Evolutionary conservation across 2,329 filamentous ascomycete genomes (phyloP).

Genomic region (Ophiostoma tasmaniense): DNA sequence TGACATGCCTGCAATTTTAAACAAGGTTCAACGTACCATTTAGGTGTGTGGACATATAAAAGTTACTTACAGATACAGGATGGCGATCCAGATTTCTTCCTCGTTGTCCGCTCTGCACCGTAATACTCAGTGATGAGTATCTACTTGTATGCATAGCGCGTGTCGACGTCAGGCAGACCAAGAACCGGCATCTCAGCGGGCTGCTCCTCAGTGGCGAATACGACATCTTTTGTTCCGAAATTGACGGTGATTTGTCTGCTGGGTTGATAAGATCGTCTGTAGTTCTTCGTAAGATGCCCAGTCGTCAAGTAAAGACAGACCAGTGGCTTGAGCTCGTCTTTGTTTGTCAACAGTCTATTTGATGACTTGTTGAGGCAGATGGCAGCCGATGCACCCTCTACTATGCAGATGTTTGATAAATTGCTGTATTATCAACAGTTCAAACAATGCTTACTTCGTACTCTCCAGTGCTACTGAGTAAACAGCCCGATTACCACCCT

Average conservation of each 20-base stretch:
- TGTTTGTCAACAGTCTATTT: too few species aligned
- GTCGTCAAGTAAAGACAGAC: not conserved
- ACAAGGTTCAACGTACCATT: not conserved
- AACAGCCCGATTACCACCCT: slow-evolving; percentile 20
- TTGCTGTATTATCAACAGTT: not conserved
- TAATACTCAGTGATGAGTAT: too few species aligned
- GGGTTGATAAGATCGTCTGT: not conserved
- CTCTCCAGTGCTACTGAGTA: not conserved
- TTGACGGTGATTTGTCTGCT: not conserved
- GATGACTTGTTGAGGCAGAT: too few species aligned
- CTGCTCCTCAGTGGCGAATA: not conserved
- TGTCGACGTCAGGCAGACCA: not conserved
- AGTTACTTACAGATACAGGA: not conserved
- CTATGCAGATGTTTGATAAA: not conserved
- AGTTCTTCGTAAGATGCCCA: too few species aligned
- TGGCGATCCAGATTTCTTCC: not conserved
- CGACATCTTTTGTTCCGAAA: not conserved
- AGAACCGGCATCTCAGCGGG: not conserved
- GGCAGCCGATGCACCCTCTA: too few species aligned
- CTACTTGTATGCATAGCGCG: not conserved
- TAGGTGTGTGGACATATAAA: not conserved
- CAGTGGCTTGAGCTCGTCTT: too few species aligned
- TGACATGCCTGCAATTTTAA: not conserved
- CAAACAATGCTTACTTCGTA: too few species aligned
- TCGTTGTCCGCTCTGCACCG: too few species aligned